These are phyloP conservation scores for Lentinula detonsa DNA, from an alignment of 768 basidiomycete genomes.

Conservation along the genomic window DNA sequence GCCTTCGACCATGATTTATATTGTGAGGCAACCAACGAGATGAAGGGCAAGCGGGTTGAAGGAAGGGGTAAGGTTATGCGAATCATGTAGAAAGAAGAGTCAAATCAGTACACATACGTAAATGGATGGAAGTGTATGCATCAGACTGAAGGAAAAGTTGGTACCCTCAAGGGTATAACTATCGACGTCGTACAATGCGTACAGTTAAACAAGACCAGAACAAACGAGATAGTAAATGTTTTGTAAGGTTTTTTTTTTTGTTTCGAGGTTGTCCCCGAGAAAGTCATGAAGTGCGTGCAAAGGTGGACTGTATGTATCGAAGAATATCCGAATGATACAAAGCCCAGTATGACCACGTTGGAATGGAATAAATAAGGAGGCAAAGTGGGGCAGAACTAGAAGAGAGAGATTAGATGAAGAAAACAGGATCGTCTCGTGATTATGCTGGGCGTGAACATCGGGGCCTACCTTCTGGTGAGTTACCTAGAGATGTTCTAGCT, in stretches of 20 bases:
- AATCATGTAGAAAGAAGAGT: too few relatives aligned
- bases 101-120: not conserved
- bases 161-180: constrained; percentile 16
- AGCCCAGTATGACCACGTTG: not conserved
- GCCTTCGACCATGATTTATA: too few relatives aligned
- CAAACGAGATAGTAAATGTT: constrained; percentile 11
- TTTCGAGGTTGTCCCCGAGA: constrained; percentile 15
- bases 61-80: too few relatives aligned
- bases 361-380: constrained; percentile 6
- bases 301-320: not conserved
- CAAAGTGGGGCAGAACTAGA: not conserved
- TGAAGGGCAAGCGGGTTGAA: too few relatives aligned
- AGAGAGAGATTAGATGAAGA: not conserved
- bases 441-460: not conserved
- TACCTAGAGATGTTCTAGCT: not conserved
- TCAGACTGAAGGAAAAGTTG: constrained; percentile 14
- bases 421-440: not conserved
- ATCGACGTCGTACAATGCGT: constrained; percentile 14
- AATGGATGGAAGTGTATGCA: not conserved
- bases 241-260: not conserved
- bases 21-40: too few relatives aligned
- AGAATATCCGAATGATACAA: constrained; percentile 1
- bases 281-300: constrained; percentile 12
- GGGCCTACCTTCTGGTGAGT: not conserved
- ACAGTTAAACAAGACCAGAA: constrained; percentile 7